These are phyloP conservation scores for Crucihimalaya himalaica DNA, from an alignment of 345 rosid species.

Conservation along the genomic window DNA sequence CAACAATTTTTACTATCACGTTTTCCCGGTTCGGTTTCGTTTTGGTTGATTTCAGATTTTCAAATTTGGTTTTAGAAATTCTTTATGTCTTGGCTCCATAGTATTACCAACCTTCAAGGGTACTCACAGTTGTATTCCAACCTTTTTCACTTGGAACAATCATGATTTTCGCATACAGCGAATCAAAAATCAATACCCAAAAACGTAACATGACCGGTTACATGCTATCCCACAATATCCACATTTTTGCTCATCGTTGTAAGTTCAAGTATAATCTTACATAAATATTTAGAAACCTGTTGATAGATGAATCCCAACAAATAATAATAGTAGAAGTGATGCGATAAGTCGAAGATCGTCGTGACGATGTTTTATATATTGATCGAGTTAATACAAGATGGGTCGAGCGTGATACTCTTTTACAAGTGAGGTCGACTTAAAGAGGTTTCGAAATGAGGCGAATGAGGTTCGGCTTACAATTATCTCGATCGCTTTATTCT, in stretches of 20 bases:
- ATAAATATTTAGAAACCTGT: neutral
- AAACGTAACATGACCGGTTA: slow-evolving; percentile 64
- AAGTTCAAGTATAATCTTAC: slow-evolving; percentile 31
- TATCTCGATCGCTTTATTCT: too few species aligned
- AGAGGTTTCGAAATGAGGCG: too few species aligned
- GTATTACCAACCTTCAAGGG: slow-evolving; percentile 89
- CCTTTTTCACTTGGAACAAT: slow-evolving; percentile 71
- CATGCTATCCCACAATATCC: slow-evolving; percentile 52
- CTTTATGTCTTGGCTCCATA: slow-evolving; percentile 22
- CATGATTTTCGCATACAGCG: slow-evolving; percentile 54
- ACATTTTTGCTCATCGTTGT: slow-evolving; percentile 71
- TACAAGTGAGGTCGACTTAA: too few species aligned
- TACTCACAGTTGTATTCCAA: slow-evolving; percentile 72
- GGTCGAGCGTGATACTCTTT: too few species aligned
- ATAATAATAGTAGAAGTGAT: too few species aligned
- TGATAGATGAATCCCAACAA: too few species aligned
- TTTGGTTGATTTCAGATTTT: neutral
- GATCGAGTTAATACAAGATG: too few species aligned
- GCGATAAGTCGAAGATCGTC: too few species aligned
- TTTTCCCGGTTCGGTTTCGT: slow-evolving; percentile 59
- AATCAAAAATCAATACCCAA: slow-evolving; percentile 63
- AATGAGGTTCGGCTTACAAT: too few species aligned
- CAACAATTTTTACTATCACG: slow-evolving; percentile 54
- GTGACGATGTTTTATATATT: too few species aligned
- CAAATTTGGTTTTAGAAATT: neutral